Evolutionary conservation across 306 rosid genomes (phyloP), one percentile per base, ranked within the genome.

Genomic region (Notholithocarpus densiflorus): DNA sequence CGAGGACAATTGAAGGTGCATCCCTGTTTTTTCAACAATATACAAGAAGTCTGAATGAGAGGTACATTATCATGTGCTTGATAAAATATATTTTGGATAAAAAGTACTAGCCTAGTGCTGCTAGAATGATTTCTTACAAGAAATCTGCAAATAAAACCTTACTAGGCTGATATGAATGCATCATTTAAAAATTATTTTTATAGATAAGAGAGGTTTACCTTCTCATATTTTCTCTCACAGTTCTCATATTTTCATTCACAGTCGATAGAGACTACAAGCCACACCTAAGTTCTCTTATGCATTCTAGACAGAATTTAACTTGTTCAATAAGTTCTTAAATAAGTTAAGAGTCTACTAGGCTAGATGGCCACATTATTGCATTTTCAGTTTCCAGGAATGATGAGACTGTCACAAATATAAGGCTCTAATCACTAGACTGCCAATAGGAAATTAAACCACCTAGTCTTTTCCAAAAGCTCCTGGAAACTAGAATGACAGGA

Each of bases 1-100:
- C 98, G 24, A 84, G 56, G 43, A 88, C 89, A 79, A 91, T 94
- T 81, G 88, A 86, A 87, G 93, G 92, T 69, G 98, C 97, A 56
- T 86, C 95, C n/a, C 77, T 61, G 74, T 94, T 94, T 86, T 64
- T 87, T 15, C 59, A 65, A 24, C 83, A 86, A 70, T 91, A 88
- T 53, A 77, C 87, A 77, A 81, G 79, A 75, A 89, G 76, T 76
- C 83, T 91, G 57, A 78, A 68, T 76, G 79, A 80, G 59, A 88
- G 97, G 98, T 94, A 92, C 72, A 83, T 55, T 81, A 19, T 34
- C 52, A 66, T 10, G 40, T 64, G 70, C 8, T 64, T 14, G 70
- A 64, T 64, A 64, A 29, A 17, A 29, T 29, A 29, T 9, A 3
- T 32, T 32, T 45, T 66, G 26, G 21, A 34, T 65, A 18, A 8